These are phyloP conservation scores for Fusarium hainanense DNA, from an alignment of 2,329 filamentous ascomycete genomes.

Conservation along the genomic window DNA sequence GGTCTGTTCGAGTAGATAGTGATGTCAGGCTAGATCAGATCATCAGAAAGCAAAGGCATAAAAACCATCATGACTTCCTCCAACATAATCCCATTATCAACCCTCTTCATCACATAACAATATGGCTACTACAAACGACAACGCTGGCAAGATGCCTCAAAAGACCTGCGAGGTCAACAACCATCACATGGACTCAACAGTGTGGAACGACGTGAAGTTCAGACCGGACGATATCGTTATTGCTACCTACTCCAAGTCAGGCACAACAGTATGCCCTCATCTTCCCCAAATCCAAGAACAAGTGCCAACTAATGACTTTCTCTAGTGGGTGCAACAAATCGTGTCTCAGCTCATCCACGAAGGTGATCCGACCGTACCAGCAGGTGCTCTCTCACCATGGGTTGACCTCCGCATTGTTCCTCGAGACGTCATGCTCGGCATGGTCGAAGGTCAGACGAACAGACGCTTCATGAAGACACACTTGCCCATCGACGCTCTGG, in stretches of 20 bases:
- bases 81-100: background rate
- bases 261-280: slow-evolving; percentile 1
- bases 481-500: background rate
- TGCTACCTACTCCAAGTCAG: slow-evolving; percentile 9
- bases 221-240: slow-evolving; percentile 23
- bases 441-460: slow-evolving; percentile 1
- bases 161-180: slow-evolving; percentile 22
- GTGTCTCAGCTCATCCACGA: slow-evolving; percentile 10
- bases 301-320: fast-evolving
- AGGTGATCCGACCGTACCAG: background rate
- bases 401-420: slow-evolving; percentile 11
- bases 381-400: slow-evolving; percentile 4
- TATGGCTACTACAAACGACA: background rate
- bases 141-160: background rate
- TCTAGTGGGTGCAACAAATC: slow-evolving; percentile 18
- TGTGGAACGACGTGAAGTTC: slow-evolving; percentile 15
- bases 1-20: background rate
- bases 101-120: background rate
- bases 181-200: slow-evolving; percentile 18
- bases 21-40: background rate
- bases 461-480: slow-evolving; percentile 20
- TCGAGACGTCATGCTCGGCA: background rate
- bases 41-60: background rate
- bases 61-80: background rate
- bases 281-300: background rate